Base-by-base conservation (phyloP, 2,329 filamentous ascomycete genomes). In the Dactylellina haptotyla region DNA sequence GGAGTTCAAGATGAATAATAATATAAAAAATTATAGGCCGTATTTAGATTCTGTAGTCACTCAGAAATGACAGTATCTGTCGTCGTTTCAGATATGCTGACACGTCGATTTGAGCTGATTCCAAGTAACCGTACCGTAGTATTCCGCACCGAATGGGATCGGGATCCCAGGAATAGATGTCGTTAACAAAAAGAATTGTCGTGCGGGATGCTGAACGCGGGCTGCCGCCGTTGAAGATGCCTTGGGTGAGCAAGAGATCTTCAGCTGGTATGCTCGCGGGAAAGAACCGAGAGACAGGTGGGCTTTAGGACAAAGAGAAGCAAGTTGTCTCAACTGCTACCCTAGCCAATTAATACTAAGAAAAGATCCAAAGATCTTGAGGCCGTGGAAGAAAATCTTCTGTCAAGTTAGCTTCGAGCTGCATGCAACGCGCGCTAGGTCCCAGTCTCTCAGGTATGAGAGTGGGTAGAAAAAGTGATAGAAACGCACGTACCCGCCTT, bases 401-500 rank as follows among this genome's bases (percentile, higher is more conserved):
- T 70, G 37, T 20, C 46, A 46, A 34, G 59, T 72, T 72, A 72
- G 67, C 46, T 54, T 57, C 34, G 28, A 65, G 67, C 67, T 72
- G 67, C 67, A 72, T 65, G 67, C 67, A 72, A 72, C 59, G 67
- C 67, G 67, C 67, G 56, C n/a, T 61, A 61, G 67, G 54, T 59
- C 51, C 43, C 46, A 61, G 58, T 71, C 57, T 46, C 46, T 64
- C 51, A 34, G 61, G 54, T 46, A 65, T 59, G 30, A 70, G 41
- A 51, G 45, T 59, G 45, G 45, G 25, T 20, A 51, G 20, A 53
- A 39, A 16, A 26, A 34, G 28, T 16, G 10, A 25, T 20, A 48
- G 56, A 64, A 63, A 65, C 61, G 67, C 67, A 72, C 67, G 45
- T 65, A 72, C 67, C 67, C 67, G 67, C 54, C 51, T 64, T 30